Conservation (phyloP, 2,329 filamentous ascomycete genomes). For the Beauveria medogensis region DNA sequence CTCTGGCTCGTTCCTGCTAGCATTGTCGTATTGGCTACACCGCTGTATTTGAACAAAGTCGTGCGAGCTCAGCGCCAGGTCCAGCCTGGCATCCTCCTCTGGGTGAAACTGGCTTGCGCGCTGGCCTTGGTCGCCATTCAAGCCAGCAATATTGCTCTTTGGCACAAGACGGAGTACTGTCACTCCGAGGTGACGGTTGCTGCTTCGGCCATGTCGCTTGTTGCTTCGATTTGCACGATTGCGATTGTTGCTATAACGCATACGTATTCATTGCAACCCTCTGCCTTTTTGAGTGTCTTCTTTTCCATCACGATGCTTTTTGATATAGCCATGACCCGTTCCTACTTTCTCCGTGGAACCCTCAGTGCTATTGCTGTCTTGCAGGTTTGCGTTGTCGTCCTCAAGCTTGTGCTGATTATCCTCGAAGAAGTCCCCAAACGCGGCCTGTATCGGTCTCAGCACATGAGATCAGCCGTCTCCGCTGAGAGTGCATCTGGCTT, state of each 20-base stretch:
- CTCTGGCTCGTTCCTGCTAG: not conserved
- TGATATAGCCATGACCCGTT: not conserved
- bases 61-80: not conserved
- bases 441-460: not conserved
- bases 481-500: not conserved
- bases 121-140: not conserved
- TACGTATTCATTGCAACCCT: not conserved
- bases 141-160: not conserved
- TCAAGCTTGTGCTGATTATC: not conserved
- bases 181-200: not conserved
- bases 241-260: not conserved
- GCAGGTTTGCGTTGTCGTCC: not conserved
- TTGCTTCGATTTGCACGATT: not conserved
- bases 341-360: not conserved
- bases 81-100: not conserved
- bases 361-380: not conserved
- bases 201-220: not conserved
- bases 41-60: not conserved
- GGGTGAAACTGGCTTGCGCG: not conserved
- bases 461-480: not conserved
- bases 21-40: constrained; percentile 10
- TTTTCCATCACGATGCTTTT: not conserved
- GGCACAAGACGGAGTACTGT: not conserved
- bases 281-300: not conserved
- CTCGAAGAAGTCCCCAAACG: constrained; percentile 4